Percentiles rank a stretch among this genome's conserved stretches.
Conservation (phyloP, 106 monocot species). For the Platanthera zijinensis region DNA sequence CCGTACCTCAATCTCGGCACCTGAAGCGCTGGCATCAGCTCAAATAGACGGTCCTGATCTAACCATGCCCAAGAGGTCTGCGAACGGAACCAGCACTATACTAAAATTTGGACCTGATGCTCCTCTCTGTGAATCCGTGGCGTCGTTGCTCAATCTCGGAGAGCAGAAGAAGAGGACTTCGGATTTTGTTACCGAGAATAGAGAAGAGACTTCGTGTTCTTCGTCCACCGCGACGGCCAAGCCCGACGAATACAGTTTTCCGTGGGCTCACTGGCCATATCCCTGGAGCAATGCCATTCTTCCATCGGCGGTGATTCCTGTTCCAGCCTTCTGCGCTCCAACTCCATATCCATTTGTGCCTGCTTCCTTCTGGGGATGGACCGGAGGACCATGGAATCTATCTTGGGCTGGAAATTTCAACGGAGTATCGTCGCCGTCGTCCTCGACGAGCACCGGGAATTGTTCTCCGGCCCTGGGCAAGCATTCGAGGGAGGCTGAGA, state of each 20-base stretch:
- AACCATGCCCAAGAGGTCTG: neutral
- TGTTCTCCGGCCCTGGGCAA: constrained; percentile 25
- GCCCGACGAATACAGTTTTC: constrained; percentile 8
- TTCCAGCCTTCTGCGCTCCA: constrained; percentile 24
- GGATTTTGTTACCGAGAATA: constrained; percentile 11
- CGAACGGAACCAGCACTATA: neutral
- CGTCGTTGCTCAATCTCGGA: constrained; percentile 11
- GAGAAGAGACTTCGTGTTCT: constrained; percentile 13
- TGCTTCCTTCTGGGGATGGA: constrained; percentile 26
- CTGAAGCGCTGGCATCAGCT: constrained; percentile 3
- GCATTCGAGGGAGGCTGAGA: constrained; percentile 33
- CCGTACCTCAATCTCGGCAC: constrained; percentile 1
- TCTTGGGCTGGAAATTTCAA: constrained; percentile 10
- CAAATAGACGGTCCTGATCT: neutral
- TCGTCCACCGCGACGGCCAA: constrained; percentile 13
- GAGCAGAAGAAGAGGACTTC: constrained; percentile 9
- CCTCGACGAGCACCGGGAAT: constrained; percentile 7
- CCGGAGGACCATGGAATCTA: constrained; percentile 13
- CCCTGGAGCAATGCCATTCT: constrained; percentile 25
- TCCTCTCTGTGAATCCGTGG: constrained; percentile 18
- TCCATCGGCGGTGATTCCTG: constrained; percentile 18
- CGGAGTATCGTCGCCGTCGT: constrained; percentile 1
- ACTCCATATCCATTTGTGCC: constrained; percentile 32
- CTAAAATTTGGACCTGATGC: constrained; percentile 16
- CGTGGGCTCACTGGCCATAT: constrained; percentile 13